These are phyloP conservation scores for Arthrobotrys sinensis DNA, from an alignment of 2,329 filamentous ascomycete genomes.

Conservation along the genomic window DNA sequence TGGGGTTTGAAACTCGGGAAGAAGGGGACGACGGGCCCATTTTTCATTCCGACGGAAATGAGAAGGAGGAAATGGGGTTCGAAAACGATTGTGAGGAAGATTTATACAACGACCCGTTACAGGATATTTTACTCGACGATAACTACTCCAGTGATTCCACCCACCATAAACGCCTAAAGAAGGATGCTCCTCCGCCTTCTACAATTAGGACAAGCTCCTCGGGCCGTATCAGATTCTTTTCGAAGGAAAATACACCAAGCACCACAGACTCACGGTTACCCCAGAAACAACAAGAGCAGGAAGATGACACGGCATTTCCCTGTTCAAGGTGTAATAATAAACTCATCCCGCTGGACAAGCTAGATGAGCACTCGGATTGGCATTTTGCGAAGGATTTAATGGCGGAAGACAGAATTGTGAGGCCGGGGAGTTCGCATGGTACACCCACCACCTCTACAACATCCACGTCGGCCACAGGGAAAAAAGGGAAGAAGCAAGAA, in stretches of 20 bases:
- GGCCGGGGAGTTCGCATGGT: constrained; percentile 67
- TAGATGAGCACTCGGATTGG: constrained; percentile 89
- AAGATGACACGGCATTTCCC: constrained; percentile 75
- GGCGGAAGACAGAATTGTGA: constrained; percentile 72
- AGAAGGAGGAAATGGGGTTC: constrained; percentile 47
- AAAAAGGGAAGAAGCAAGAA: constrained; percentile 65
- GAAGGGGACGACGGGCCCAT: constrained; percentile 29
- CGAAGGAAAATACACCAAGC: constrained; percentile 56
- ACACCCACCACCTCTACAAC: constrained; percentile 62
- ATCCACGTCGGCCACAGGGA: constrained; percentile 66
- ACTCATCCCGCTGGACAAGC: constrained; percentile 71
- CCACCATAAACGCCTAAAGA: constrained; percentile 3
- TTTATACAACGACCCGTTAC: constrained; percentile 36
- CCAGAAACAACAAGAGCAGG: constrained; percentile 66
- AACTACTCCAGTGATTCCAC: constrained; percentile 4
- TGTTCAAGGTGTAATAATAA: constrained; percentile 65
- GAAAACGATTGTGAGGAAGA: constrained; percentile 14
- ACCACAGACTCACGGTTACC: constrained; percentile 55
- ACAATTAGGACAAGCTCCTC: constrained; percentile 51
- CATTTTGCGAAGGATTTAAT: constrained; percentile 92
- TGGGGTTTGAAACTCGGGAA: constrained; percentile 18
- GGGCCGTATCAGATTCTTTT: constrained; percentile 51
- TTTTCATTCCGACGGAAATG: constrained; percentile 45
- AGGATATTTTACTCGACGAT: constrained; percentile 15
- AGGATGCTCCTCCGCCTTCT: constrained; percentile 31